Evolutionary conservation across 345 rosid species (phyloP), one percentile per base, ranked within the genome.

Genomic region (Corchorus capsularis): DNA sequence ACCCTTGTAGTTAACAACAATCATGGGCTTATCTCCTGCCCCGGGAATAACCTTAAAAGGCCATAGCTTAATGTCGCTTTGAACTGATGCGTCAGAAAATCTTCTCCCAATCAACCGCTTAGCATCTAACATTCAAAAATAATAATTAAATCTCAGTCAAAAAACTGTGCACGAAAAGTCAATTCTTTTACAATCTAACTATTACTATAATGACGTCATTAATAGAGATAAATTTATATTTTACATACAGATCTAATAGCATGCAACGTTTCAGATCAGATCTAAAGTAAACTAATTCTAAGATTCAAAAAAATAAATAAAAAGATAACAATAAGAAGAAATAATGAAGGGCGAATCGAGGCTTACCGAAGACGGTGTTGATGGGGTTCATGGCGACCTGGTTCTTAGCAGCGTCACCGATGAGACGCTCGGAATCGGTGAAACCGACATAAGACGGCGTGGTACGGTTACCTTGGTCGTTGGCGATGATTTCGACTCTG

Each of bases 311-410:
- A 0, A 66, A 54, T 2, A 35, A 0, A n/a, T 2, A 19, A 19
- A 35, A 15, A 69, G 10, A 22, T 2, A 43, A 27, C 27, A 27
- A 27, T 27, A 27, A 27, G 27, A 27, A 27, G 27, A 27, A 27
- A 5, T 4, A 0, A 5, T 0, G 10, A 10, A 20, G 6, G n/a
- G 52, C 27, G 54, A 41, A 22, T 4, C 0, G 49, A 37, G 50
- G 20, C 75, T 62, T 75, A 88, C 88, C 90, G 67, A 86, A 89
- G 71, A 89, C 89, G 72, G 92, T 86, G 85, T 88, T 88, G 71
- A 63, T 54, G 15, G 91, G 89, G 71, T 88, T 88, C 90, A 86
- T 86, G 78, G 89, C 90, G 47, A 89, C 90, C 83, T 89, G 92
- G 46, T 89, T 89, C 85, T 89, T 86, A 22, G 91, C 91, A 4